Percentiles rank a stretch among this genome's conserved stretches.
Evolutionary conservation across 805 yeast species (phyloP).

Genomic region (Zygosaccharomyces gambellarensis): DNA sequence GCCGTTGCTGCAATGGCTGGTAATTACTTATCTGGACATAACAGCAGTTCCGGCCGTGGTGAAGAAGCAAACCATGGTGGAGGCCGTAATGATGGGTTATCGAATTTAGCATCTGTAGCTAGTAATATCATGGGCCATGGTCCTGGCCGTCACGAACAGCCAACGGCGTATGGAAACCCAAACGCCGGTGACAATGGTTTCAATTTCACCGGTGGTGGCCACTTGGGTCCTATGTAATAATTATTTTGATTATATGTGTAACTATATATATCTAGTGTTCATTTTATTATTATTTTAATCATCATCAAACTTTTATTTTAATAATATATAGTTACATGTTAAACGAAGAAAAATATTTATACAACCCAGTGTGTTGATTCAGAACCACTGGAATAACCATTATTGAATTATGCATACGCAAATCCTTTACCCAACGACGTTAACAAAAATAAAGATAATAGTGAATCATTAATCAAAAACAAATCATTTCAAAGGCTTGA

Average conservation of each 20-base stretch:
- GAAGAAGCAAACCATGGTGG: not conserved
- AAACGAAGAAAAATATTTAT: not conserved
- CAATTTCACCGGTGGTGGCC: constrained; percentile 3
- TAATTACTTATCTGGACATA: not conserved
- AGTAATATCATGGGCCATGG: constrained; percentile 2
- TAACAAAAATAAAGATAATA: constrained; percentile 4
- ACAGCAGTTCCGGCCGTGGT: not conserved
- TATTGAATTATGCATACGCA: not conserved
- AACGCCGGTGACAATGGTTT: not conserved
- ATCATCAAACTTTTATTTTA: not conserved
- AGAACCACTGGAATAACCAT: not conserved
- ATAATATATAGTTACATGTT: constrained; percentile 2
- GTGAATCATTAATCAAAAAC: not conserved
- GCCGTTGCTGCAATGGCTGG: constrained; percentile 3
- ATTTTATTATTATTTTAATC: not conserved
- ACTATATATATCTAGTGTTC: not conserved
- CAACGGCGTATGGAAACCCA: constrained; percentile 2
- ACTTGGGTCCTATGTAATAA: not conserved
- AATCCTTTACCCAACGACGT: not conserved
- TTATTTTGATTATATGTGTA: not conserved
- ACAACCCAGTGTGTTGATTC: constrained; percentile 1
- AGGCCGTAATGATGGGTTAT: constrained; percentile 1
- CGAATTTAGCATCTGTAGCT: constrained; percentile 2
- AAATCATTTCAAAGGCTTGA: constrained; percentile 34
- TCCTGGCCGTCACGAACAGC: not conserved